Evolutionary conservation across 129 eudicot genomes (phyloP), one percentile per base, ranked within the genome.

Genomic region (Flaveria linearis): DNA sequence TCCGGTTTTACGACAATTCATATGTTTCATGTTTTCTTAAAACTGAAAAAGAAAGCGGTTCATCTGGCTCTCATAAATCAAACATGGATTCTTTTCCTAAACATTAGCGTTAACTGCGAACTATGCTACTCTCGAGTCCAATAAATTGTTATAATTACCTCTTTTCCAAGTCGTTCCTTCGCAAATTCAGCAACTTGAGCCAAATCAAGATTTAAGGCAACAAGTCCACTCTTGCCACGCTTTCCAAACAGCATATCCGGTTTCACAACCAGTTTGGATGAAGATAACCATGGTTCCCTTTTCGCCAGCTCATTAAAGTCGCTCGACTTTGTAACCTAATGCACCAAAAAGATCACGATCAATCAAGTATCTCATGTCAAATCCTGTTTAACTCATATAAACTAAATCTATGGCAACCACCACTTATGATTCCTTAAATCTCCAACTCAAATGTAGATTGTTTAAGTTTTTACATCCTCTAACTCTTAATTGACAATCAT

Each of bases 151-250:
- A 20, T 20, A 36, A 0, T 16, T 72, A 92, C 98, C 97, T 93
- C 98, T 80, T 88, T 91, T 68, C 98, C 96, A 22, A 93, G 96
- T 18, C 97, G 87, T 76, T 88, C 98, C 74, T 91, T 93, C 14
- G 87, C 98, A 69, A 93, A 93, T 10, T 78, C 82, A 79, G 87
- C 88, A 82, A 88, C 98, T 86, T 88, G 88, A 69, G 93, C 96
- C 77, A 90, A 71, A 78, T 93, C 98, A 9, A 93, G 84, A 85
- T 93, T 91, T 70, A 93, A 69, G 64, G 98, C 98, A 76, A 93
- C 98, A 4, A 93, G 88, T 7, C 98, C 98, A 80, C 98, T 93
- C 80, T 93, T 93, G 5, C 98, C 98, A 82, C 98, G 97, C 82
- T 93, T 93, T 43, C 98, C 98, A 71, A 93, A 93, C 56, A 93